Base-by-base conservation (phyloP, 2,329 filamentous ascomycete genomes). In the Tympanopsis confertula region DNA sequence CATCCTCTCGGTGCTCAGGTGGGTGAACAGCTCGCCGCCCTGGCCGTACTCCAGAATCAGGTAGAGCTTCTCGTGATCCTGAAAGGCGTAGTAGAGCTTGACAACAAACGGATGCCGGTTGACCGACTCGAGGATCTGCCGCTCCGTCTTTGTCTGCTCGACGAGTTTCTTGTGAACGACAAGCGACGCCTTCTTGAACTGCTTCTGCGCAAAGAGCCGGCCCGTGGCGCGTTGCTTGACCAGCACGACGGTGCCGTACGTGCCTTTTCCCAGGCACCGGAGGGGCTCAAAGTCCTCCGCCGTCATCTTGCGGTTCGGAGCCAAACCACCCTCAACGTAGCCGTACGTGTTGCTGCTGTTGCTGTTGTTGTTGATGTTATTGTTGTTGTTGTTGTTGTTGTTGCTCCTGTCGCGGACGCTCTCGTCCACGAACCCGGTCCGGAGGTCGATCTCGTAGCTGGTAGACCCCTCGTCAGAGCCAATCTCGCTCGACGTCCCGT, bases 41-140 rank as follows among this genome's bases (percentile, higher is more conserved):
- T 94, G 86, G 4, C 91, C 91, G 57, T 98, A 98, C 62, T 98
- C 89, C 18, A 98, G 75, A 47, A 98, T 96, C 35, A 98, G 69
- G 55, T 98, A 98, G 22, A 98, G 76, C 63, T 94, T 95, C 66
- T 95, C 88, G 47, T 87, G 86, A 53, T 98, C 91, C 61, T 98
- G 91, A 60, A 98, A 98, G 18, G 91, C 91, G 52, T 98, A 98
- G 62, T 85, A 98, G 14, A 98, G 73, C 62, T 96, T 96, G 46
- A 98, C 91, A 35, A 98, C 88, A 55, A 98, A 98, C 0, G 91
- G 89, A 57, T 98, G 91, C 22, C 88, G 76, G 59, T 93, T 96
- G 58, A 98, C 86, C 42, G 84, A 93, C 64, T 98, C 91, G 37
- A 98, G 71, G 39, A 98, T 94, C 50, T 82, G 80, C 36, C 91